phyloP scores from a whole-genome alignment of 805 yeast genomes.

The Candida michaelii region DNA sequence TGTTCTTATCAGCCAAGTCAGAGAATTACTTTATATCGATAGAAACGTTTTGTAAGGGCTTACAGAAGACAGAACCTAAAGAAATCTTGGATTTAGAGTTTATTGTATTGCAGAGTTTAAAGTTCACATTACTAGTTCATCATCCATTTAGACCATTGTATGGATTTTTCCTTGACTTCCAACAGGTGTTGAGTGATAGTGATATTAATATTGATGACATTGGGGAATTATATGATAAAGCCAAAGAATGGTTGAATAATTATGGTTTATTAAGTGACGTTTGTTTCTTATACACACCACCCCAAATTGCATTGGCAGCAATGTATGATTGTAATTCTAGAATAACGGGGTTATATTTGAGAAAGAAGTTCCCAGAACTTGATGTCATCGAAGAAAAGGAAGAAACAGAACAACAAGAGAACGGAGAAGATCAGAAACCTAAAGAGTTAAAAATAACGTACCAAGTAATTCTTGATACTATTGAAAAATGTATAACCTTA shows the following conservation, averaged over 20 bases:
- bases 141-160: conserved; percentile 89
- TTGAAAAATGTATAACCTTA: conserved; percentile 48
- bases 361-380: conserved; percentile 51
- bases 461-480: conserved; percentile 41
- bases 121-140: conserved; percentile 80
- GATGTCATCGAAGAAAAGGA: conserved; percentile 1
- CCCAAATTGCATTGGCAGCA: conserved; percentile 92
- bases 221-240: conserved; percentile 69
- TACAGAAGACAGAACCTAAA: conserved; percentile 64
- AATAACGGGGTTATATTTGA: conserved; percentile 64
- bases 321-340: conserved; percentile 65
- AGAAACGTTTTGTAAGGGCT: conserved; percentile 69
- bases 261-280: conserved; percentile 73
- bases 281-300: conserved; percentile 80
- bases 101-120: conserved; percentile 65
- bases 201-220: conserved; percentile 50
- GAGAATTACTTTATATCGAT: conserved; percentile 90
- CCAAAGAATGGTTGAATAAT: conserved; percentile 63
- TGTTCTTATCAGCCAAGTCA: conserved; percentile 88
- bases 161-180: conserved; percentile 92
- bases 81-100: conserved; percentile 81
- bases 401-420: not conserved
- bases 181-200: conserved; percentile 49
- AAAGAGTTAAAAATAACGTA: not conserved
- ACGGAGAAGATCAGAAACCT: conserved; percentile 4